Base-by-base conservation (phyloP, 2,329 filamentous ascomycete genomes). In the Ascocoryne sarcoides region DNA sequence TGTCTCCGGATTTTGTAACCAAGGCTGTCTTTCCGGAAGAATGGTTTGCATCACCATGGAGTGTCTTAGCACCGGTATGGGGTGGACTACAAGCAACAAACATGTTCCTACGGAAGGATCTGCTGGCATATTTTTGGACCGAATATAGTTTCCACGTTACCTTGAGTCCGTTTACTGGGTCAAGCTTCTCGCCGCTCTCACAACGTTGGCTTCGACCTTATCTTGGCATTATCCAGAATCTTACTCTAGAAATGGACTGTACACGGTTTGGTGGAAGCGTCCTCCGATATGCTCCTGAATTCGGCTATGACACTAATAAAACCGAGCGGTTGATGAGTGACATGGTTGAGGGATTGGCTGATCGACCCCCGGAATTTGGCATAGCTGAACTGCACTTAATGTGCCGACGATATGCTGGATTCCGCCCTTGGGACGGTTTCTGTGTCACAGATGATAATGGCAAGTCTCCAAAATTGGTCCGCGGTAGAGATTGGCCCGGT, bases 61-160 rank as follows among this genome's bases (percentile, higher is more conserved):
- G 50, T 39, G 32, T 60, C 19, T 44, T 60, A 2, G 43, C 49
- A 10, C 23, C 38, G 14, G 48, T 58, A 10, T 33, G 18, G 10
- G 55, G 53, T 5, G 52, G 37, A 3, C 16, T 59, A 3, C n/a
- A n/a, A n/a, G 36, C 34, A 7, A 37, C 50, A 10, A 57, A 43
- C 17, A 34, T 23, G 9, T 32, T 34, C 1, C 38, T 59, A 23
- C 50, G 57, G 1, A 15, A 48, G 12, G 57, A 59, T n/a, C 15
- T 58, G 17, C 39, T 60, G 50, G 47, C 42, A n/a, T 59, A 53
- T 23, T 60, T 59, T 39, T 60, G 53, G 53, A 51, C 52, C 4
- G 35, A 54, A 23, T 56, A 53, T 37, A 40, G 48, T 7, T 61
- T 61, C 31, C 57, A 60, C 35, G 44, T 58, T 36, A 59, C 58